Percentiles rank a stretch among this genome's conserved stretches.
These are phyloP conservation scores for Alternaria gaisen DNA, from an alignment of 2,329 filamentous ascomycete genomes.

Conservation along the genomic window DNA sequence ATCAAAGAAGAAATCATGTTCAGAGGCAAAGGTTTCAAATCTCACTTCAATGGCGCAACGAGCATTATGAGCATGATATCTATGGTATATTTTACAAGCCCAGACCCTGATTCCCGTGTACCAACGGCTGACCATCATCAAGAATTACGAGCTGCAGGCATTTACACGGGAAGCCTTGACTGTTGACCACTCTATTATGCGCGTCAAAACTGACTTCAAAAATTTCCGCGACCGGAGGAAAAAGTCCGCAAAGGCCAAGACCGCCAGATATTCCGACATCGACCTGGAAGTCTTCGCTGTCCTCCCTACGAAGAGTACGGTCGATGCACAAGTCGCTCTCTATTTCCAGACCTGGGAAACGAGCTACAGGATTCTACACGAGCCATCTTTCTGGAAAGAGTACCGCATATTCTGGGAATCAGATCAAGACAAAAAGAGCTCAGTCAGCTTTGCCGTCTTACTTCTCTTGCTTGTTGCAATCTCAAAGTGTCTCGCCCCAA, in stretches of 20 bases:
- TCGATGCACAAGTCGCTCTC: slow-evolving; percentile 55
- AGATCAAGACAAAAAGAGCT: slow-evolving; percentile 29
- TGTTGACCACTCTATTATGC: slow-evolving; percentile 40
- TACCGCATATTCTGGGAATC: slow-evolving; percentile 60
- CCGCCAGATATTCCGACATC: slow-evolving; percentile 21
- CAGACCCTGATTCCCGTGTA: neutral
- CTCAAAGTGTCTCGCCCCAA: slow-evolving; percentile 47
- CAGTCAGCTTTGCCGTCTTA: slow-evolving; percentile 50
- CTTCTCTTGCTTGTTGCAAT: slow-evolving; percentile 53
- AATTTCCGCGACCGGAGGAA: slow-evolving; percentile 43
- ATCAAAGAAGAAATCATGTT: slow-evolving; percentile 53
- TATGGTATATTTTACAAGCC: slow-evolving; percentile 35
- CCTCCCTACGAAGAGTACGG: slow-evolving; percentile 47
- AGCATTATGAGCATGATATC: slow-evolving; percentile 49
- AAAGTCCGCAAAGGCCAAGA: slow-evolving; percentile 32
- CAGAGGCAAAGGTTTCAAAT: slow-evolving; percentile 56
- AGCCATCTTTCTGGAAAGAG: slow-evolving; percentile 61
- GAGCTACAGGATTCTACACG: slow-evolving; percentile 62
- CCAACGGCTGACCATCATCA: slow-evolving; percentile 15
- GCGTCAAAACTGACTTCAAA: slow-evolving; percentile 47
- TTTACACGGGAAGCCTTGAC: slow-evolving; percentile 46
- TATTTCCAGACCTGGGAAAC: slow-evolving; percentile 64
- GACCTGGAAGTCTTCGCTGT: slow-evolving; percentile 49
- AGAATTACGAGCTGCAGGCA: slow-evolving; percentile 49
- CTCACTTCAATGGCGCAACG: slow-evolving; percentile 56